Conservation (phyloP, 208 protist genomes). For the Balamuthia mandrillaris region DNA sequence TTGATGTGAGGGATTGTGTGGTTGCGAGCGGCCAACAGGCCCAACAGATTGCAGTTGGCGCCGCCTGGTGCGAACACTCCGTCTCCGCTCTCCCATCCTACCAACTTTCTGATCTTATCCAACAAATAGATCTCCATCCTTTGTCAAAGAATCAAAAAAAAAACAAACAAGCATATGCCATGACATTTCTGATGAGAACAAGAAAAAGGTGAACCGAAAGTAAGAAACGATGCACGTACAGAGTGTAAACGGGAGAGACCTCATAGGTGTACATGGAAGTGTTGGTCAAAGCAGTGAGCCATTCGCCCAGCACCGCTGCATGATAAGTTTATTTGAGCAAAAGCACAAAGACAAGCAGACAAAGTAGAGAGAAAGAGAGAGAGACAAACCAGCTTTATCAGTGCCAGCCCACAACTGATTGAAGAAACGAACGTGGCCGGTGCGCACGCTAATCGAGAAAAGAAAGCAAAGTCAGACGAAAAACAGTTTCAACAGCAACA, state of each 20-base stretch:
- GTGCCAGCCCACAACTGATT: constrained; percentile 56
- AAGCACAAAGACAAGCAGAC: no score
- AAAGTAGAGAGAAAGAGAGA: no score
- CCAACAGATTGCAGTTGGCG: constrained; percentile 57
- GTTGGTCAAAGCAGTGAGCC: constrained; percentile 56
- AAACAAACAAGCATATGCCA: background rate
- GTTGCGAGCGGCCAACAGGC: constrained; percentile 58
- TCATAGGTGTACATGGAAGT: constrained; percentile 67
- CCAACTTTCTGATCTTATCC: constrained; percentile 4
- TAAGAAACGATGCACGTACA: no score
- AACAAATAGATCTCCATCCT: constrained; percentile 26
- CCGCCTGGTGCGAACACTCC: constrained; percentile 63
- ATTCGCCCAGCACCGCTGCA: constrained; percentile 41
- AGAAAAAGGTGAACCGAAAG: background rate
- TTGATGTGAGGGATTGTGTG: constrained; percentile 41
- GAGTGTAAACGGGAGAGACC: constrained; percentile 62
- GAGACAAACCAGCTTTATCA: constrained; percentile 21
- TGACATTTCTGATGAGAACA: no score
- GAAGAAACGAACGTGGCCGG: constrained; percentile 44
- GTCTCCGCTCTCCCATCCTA: constrained; percentile 43
- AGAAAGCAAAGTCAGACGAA: no score
- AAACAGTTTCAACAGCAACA: no score
- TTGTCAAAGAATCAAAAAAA: background rate
- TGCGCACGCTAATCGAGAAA: constrained; percentile 51
- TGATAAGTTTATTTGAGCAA: no score